Evolutionary conservation across 306 rosid species (phyloP), one percentile per base, ranked within the genome.

Genomic region (Mucuna pruriens): DNA sequence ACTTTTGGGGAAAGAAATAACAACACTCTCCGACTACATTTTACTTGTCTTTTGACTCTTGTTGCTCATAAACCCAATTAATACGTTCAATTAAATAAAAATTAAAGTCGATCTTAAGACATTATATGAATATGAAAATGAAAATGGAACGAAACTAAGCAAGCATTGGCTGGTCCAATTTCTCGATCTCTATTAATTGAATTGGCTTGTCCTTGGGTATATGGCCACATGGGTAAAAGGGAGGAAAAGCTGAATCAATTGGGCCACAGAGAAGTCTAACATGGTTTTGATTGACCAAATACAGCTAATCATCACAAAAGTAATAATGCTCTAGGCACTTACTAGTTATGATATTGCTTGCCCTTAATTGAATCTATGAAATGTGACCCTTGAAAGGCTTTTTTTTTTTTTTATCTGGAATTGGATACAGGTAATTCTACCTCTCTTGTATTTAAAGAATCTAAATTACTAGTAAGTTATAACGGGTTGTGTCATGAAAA

Each of bases 261-360:
- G 85, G 73, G 78, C 71, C 60, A 64, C 75, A 3, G 51, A 15
- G 72, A 64, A 55, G 5, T 19, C 48, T 77, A 48, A 67, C 73
- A 12, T 68, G 82, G 79, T 60, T 66, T 84, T 85, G 84, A 48
- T 49, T 49, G 58, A 62, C 61, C 84, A 79, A 42, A 61, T 10
- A 71, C 73, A 55, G 15, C 38, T 33, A 70, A 65, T 52, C 17
- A 80, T 70, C 16, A 42, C 22, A 0, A 52, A 46, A 72, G 36
- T 31, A 39, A 49, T 75, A 29, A 69, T 61, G 15, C 3, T 44
- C 34, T 25, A 66, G n/a, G 36, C 19, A 68, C 33, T 31, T 0
- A 26, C 42, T 25, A 36, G 5, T 65, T 2, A 69, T 25, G 12
- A 34, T 45, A 62, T 16, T 31, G 42, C 11, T 2, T 15, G 22